Evolutionary conservation across 2,329 filamentous ascomycete genomes (phyloP), one percentile per base, ranked within the genome.

Genomic region (Sporothrix sp.): DNA sequence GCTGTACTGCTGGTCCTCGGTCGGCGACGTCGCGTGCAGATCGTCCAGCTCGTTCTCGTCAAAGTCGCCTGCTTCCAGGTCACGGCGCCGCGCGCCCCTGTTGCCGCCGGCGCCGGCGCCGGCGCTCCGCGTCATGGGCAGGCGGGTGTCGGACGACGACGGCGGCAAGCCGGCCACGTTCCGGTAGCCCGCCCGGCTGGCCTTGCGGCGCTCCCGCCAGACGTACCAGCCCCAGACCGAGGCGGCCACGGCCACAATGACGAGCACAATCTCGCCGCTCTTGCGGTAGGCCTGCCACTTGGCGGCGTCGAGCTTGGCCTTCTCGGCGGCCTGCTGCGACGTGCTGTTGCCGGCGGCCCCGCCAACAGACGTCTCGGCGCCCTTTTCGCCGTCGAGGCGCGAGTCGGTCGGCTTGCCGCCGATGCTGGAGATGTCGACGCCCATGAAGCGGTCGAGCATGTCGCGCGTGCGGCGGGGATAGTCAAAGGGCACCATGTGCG

Each of bases 401-500:
- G 83, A 89, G 65, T 95, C 85, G 1, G 82, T 78, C 0, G 89
- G 87, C 47, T 72, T 70, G 46, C 87, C 90, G 52, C 91, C 91
- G 57, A 96, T 94, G 61, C 79, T 84, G 59, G 80, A 85, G 58
- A 97, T 94, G 63, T 97, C 89, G 36, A 98, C 87, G 44, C 81
- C 80, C 77, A 97, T 88, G 69, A 98, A 95, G 36, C 93, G 85
- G 67, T 98, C 91, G 14, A 98, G 81, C 93, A 98, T 98, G 65
- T 97, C 93, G 55, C 91, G 81, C 18, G 83, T 85, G 54, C 89
- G 84, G 43, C 88, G 82, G 1, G 91, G 84, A 60, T 85, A 86
- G 66, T 98, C 91, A 62, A 93, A 97, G 1, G 93, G 94, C 1
- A 98, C 93, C 93, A 98, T 98, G 67, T 98, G 93, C 45, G 87